These are phyloP conservation scores for Albugo laibachii DNA, from an alignment of 352 stramenopile genomes.

Conservation along the genomic window DNA sequence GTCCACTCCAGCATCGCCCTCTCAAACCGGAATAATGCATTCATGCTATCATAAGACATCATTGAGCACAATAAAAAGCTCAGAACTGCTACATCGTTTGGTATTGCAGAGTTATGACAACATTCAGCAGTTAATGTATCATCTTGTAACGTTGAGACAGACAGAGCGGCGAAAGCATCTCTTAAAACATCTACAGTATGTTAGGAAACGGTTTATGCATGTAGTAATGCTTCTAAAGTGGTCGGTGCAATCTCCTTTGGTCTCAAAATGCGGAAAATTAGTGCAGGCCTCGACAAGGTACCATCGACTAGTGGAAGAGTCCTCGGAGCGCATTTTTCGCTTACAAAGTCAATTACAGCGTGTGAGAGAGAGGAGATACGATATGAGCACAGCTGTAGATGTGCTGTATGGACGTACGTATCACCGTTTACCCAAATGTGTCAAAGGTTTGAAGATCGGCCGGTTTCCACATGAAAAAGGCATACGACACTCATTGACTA, in stretches of 20 bases:
- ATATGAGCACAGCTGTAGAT: constrained; percentile 61
- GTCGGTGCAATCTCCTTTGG: constrained; percentile 64
- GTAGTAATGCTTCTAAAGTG: constrained; percentile 63
- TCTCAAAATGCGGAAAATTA: constrained; percentile 48
- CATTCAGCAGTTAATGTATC: constrained; percentile 46
- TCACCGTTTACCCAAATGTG: constrained; percentile 43
- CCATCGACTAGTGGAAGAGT: constrained; percentile 62
- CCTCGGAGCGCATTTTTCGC: constrained; percentile 70
- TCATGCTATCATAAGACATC: no score
- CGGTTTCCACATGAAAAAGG: constrained; percentile 1
- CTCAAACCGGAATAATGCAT: no score
- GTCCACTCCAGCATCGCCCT: no score
- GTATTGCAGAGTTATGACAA: constrained; percentile 74
- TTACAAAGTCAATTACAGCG: constrained; percentile 66
- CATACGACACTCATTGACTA: no score
- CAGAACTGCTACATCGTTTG: constrained; percentile 52
- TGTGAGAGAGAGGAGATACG: constrained; percentile 59
- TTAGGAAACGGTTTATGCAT: constrained; percentile 53
- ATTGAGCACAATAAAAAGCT: no score
- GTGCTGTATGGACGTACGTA: constrained; percentile 66
- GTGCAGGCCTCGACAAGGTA: constrained; percentile 35
- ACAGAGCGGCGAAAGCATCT: constrained; percentile 55
- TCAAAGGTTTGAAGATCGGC: constrained; percentile 47
- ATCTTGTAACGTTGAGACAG: constrained; percentile 42
- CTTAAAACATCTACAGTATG: constrained; percentile 31